Conservation (phyloP, 139 green algal species). For the Asterochloris sp. region DNA sequence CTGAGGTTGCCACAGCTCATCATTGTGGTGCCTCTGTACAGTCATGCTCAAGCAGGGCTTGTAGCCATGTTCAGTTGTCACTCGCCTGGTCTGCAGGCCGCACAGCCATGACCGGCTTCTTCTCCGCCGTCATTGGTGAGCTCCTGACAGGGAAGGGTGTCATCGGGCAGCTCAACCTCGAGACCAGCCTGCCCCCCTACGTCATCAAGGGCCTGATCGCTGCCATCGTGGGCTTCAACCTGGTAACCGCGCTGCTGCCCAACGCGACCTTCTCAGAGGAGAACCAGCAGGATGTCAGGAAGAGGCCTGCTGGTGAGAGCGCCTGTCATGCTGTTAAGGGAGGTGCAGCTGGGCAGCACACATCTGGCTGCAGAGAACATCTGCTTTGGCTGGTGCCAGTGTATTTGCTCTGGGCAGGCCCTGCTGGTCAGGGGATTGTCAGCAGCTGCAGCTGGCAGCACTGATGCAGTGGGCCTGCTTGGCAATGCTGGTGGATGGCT, state of each 20-base stretch:
- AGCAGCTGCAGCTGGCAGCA: no score
- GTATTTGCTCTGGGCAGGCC: no score
- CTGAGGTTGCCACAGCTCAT: no score
- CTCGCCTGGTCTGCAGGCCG: slow-evolving; percentile 1
- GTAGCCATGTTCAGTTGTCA: not conserved
- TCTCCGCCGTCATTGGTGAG: slow-evolving; percentile 21
- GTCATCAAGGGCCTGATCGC: slow-evolving; percentile 7
- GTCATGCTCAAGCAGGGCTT: no score
- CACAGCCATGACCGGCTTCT: slow-evolving; percentile 26
- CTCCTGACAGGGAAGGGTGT: slow-evolving; percentile 25
- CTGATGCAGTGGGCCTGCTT: no score
- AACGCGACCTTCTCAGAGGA: slow-evolving; percentile 15
- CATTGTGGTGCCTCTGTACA: no score
- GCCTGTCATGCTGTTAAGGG: not conserved
- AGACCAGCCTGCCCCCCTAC: slow-evolving; percentile 17
- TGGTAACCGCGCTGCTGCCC: slow-evolving; percentile 26
- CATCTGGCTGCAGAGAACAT: not conserved
- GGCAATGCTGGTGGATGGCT: no score
- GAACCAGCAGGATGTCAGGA: slow-evolving; percentile 32
- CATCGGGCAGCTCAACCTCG: slow-evolving; percentile 23
- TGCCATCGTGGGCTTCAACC: slow-evolving; percentile 30
- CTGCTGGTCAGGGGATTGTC: no score
- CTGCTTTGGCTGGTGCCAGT: no score
- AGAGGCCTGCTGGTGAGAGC: slow-evolving; percentile 9
- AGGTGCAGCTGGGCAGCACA: not conserved